A percentile compares a stretch with the other conserved stretches of the same genome.
Conservation (phyloP, 805 yeast genomes). For the Ogataea nakhonphanomensis region DNA sequence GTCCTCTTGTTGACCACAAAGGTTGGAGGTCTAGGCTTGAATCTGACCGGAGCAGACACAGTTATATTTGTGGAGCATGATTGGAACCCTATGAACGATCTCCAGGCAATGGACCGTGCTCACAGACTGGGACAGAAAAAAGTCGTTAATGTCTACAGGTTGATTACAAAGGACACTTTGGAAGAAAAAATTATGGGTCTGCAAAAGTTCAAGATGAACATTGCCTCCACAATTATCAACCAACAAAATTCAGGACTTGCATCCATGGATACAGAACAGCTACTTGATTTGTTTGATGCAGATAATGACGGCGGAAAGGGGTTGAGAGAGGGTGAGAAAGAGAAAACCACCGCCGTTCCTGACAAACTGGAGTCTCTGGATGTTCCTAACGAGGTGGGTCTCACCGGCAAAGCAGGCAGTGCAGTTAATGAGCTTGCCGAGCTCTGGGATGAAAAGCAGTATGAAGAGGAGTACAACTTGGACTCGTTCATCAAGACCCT, state of each 20-base stretch:
- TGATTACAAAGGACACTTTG: slow-evolving; percentile 87
- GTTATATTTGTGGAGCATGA: slow-evolving; percentile 99
- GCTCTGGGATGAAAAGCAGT: slow-evolving; percentile 94
- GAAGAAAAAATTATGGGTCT: slow-evolving; percentile 98
- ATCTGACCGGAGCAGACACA: slow-evolving; percentile 97
- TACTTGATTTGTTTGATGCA: slow-evolving; percentile 82
- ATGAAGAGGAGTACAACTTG: slow-evolving; percentile 94
- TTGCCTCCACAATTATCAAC: slow-evolving; percentile 92
- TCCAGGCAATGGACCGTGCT: slow-evolving; percentile 99
- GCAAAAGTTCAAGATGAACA: slow-evolving; percentile 95
- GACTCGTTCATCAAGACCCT: slow-evolving; percentile 87
- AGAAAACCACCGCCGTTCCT: slow-evolving; percentile 15
- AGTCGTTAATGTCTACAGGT: slow-evolving; percentile 93
- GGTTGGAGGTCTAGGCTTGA: slow-evolving; percentile 98
- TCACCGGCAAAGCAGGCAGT: slow-evolving; percentile 80
- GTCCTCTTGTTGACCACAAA: slow-evolving; percentile 88
- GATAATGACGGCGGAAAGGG: slow-evolving; percentile 41
- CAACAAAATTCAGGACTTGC: slow-evolving; percentile 96
- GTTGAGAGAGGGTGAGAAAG: slow-evolving; percentile 20
- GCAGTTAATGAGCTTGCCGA: slow-evolving; percentile 88
- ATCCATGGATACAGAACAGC: slow-evolving; percentile 95
- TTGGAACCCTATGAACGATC: slow-evolving; percentile 99
- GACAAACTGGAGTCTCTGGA: slow-evolving; percentile 25
- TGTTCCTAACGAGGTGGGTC: slow-evolving; percentile 62
- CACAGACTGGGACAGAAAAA: slow-evolving; percentile 97